Percentiles rank a stretch among this genome's conserved stretches.
Conservation (phyloP, 306 rosid genomes). For the Nissolia schottii region DNA sequence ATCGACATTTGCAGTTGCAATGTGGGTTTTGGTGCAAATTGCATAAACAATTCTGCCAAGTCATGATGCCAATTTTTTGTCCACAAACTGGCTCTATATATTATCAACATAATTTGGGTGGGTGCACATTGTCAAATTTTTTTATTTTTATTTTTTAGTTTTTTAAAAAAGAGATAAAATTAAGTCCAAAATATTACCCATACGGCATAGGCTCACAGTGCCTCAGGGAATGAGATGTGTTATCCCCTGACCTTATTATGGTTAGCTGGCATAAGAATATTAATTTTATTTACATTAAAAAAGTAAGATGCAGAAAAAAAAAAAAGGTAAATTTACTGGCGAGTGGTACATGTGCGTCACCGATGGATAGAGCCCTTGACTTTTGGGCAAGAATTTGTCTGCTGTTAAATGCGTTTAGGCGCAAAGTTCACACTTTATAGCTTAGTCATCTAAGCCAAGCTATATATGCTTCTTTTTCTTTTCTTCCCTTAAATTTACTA, state of each 20-base stretch:
- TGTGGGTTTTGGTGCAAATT: neutral
- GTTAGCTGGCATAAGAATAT: neutral
- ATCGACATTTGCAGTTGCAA: neutral
- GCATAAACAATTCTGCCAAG: neutral
- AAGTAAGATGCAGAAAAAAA: neutral
- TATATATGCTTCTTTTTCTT: neutral
- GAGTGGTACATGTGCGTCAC: conserved; percentile 15
- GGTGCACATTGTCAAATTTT: no score
- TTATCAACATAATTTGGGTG: neutral
- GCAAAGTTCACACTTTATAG: conserved; percentile 14
- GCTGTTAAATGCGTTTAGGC: conserved; percentile 15
- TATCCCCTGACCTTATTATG: neutral
- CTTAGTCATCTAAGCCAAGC: neutral
- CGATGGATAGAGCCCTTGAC: neutral
- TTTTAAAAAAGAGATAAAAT: neutral
- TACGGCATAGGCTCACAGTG: neutral
- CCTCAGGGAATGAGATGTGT: neutral
- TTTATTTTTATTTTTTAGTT: no score
- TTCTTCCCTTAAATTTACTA: neutral
- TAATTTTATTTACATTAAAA: no score
- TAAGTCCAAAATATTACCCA: neutral
- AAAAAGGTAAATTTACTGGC: neutral
- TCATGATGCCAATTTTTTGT: neutral
- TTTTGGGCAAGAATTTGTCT: conserved; percentile 10
- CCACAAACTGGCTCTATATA: neutral